These are phyloP conservation scores for Acanthamoeba quina DNA, from an alignment of 208 protist genomes.

Conservation along the genomic window DNA sequence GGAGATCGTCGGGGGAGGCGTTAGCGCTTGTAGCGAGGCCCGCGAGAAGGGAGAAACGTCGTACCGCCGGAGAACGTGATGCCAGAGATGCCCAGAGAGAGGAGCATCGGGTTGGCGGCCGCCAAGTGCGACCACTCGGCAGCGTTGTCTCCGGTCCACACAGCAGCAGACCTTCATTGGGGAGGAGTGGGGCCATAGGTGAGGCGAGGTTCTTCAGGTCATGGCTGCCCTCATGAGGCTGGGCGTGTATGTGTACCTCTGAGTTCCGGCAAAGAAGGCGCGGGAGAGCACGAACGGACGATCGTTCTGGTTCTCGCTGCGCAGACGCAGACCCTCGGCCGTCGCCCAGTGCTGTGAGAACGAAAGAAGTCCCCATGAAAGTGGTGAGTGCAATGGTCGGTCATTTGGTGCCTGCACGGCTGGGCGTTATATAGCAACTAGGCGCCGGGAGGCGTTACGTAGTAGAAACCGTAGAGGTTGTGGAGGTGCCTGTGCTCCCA, in stretches of 20 bases:
- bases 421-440: neutral
- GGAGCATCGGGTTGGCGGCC: constrained; percentile 96
- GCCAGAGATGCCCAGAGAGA: constrained; percentile 96
- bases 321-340: constrained; percentile 92
- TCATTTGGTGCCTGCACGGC: neutral
- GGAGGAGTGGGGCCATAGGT: neutral
- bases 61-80: constrained; percentile 95
- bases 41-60: too few species aligned
- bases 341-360: constrained; percentile 88
- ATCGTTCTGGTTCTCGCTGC: constrained; percentile 85
- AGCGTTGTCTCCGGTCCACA: constrained; percentile 99
- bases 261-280: constrained; percentile 98
- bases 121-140: constrained; percentile 97
- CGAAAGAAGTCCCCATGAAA: neutral
- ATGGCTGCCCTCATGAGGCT: too few species aligned
- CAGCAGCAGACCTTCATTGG: constrained; percentile 68
- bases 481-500: constrained; percentile 97
- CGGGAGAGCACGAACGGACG: constrained; percentile 98
- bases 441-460: constrained; percentile 15
- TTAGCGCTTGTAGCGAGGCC: too few species aligned
- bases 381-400: too few species aligned
- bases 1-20: too few species aligned
- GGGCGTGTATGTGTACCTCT: constrained; percentile 93
- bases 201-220: too few species aligned
- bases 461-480: constrained; percentile 97